These are phyloP conservation scores for rapeseed (Brassica napus) DNA, from an alignment of 345 rosid genomes.

Conservation along the genomic window DNA sequence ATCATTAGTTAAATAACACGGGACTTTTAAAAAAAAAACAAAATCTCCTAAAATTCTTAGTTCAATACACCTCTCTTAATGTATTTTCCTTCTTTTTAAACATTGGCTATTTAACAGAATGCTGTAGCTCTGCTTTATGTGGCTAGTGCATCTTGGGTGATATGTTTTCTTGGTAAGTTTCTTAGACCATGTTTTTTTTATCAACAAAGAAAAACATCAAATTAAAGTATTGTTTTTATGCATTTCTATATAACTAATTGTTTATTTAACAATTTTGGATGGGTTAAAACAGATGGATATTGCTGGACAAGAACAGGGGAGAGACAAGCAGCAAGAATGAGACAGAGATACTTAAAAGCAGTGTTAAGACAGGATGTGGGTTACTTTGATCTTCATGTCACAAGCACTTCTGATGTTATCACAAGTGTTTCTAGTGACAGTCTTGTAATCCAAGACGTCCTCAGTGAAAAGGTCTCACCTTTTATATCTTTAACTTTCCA, in stretches of 20 bases:
- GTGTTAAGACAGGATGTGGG: constrained; percentile 92
- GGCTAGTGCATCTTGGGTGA: neutral
- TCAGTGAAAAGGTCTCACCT: constrained; percentile 78
- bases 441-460: constrained; percentile 88
- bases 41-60: no score
- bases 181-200: neutral
- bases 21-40: no score
- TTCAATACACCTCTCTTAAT: no score
- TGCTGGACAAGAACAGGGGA: constrained; percentile 96
- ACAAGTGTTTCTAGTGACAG: constrained; percentile 90
- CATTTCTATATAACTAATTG: neutral
- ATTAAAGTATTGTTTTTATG: constrained; percentile 8
- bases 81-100: no score
- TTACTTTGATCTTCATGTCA: constrained; percentile 79
- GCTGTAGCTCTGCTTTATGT: neutral
- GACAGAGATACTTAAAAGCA: constrained; percentile 81
- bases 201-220: no score
- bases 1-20: no score
- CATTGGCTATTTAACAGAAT: neutral
- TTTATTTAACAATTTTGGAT: neutral
- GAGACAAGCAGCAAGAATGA: constrained; percentile 74
- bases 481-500: neutral
- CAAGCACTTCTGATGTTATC: constrained; percentile 86
- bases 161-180: no score
- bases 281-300: constrained; percentile 56